Conservation (phyloP, 345 rosid genomes). For the Linum tenue region DNA sequence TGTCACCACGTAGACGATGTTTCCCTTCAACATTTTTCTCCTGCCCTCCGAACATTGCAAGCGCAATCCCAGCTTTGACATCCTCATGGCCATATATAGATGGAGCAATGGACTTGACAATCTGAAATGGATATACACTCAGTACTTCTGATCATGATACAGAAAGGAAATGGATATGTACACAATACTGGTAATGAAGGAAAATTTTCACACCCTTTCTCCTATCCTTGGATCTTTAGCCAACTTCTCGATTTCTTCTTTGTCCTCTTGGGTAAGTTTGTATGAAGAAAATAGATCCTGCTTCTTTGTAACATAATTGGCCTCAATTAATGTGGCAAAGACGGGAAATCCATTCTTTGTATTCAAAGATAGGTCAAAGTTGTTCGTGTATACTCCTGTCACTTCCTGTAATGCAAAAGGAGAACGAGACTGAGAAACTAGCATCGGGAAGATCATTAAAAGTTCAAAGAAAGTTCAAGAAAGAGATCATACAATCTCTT, state of each 20-base stretch:
- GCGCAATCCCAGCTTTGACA: constrained; percentile 88
- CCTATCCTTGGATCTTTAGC: constrained; percentile 85
- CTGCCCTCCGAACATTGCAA: constrained; percentile 98
- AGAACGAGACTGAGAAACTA: constrained; percentile 4
- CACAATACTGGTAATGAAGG: neutral
- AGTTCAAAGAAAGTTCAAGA: constrained; percentile 8
- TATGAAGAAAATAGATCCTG: constrained; percentile 95
- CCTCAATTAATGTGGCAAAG: constrained; percentile 93
- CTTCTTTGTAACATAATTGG: constrained; percentile 84
- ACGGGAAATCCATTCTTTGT: constrained; percentile 98
- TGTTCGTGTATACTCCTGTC: constrained; percentile 88
- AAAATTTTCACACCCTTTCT: constrained; percentile 55
- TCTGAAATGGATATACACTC: constrained; percentile 33
- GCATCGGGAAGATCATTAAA: neutral
- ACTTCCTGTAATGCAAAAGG: constrained; percentile 55
- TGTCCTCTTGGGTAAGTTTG: constrained; percentile 95
- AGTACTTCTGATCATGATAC: constrained; percentile 4
- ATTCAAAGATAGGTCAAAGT: constrained; percentile 86
- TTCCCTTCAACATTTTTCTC: constrained; percentile 92
- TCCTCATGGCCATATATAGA: constrained; percentile 98
- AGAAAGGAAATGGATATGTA: neutral
- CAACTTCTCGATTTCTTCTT: constrained; percentile 76
- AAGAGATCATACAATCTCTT: constrained; percentile 63
- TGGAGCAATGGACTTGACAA: constrained; percentile 91
- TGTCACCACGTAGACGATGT: constrained; percentile 86